Evolutionary conservation across 1,284 basidiomycete species (phyloP), one percentile per base, ranked within the genome.

Genomic region (Boletus chippewaensis): DNA sequence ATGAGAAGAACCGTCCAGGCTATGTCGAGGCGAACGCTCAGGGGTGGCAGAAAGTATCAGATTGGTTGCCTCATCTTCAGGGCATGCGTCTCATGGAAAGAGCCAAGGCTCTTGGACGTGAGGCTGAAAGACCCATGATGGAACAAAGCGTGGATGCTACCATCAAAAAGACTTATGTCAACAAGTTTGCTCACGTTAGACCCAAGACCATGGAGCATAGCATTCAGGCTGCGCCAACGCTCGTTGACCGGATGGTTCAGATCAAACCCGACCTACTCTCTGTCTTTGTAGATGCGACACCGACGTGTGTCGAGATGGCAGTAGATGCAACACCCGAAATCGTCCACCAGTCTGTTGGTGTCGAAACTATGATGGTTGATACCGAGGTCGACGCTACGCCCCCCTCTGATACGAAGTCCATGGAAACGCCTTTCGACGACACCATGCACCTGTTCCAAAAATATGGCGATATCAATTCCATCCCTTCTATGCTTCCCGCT

Each of bases 1-100:
- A 82, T 59, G 84, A 85, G 58, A 81, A 80, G 66, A 87, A 79
- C 58, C 74, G 85, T n/a, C 74, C 78, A 0, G 83, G 84, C 2
- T 81, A 75, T 58, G 71, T 81, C 47, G 85, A 87, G 61, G 71
- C 74, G 26, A 79, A 87, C 57, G 78, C 81, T 10, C 73, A 74
- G 49, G 76, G 71, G 24, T 89, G 86, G 86, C 81, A 85, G 65
- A 75, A 71, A 47, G 81, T 81, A 20, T 72, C 73, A 2, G 84
- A 87, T 41, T 77, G 76, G 57, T 73, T 89, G 40, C 85, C 86
- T 18, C 78, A 81, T 59, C 66, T 89, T 20, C 86, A 88, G 62
- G 69, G 71, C 50, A 68, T 88, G 53, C 80, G 86, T 22, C 66
- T 78, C 43, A 69, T 74, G 46, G 86, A 89, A 60, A 73, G 80